Evolutionary conservation across 306 rosid species (phyloP), one percentile per base, ranked within the genome.

Genomic region (Ochetophila trinervis): DNA sequence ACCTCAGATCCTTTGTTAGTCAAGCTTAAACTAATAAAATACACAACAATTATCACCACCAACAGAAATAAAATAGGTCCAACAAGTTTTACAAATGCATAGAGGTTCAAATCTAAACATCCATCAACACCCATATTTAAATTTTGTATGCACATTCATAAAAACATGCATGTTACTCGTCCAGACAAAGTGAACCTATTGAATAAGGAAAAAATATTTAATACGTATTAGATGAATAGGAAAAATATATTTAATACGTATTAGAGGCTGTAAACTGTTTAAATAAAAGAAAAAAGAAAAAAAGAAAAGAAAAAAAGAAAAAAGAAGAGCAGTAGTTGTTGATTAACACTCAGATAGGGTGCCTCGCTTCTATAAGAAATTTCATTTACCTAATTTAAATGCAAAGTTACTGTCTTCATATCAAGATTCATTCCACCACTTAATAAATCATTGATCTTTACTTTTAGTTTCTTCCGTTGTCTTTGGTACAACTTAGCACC

Each of bases 391-490:
- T 27, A 27, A 27, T 27, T 27, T 2, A 27, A 27, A 4, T 4
- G 4, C 32, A 53, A 53, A 66, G 37, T 22, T 8, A 15, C 34
- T 40, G 61, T 58, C 17, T 64, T 55, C 32, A 18, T 18, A 17
- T 48, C 18, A 19, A 65, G 55, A 73, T 36, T 44, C 35, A 74
- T 60, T 53, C 79, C 59, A 67, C 60, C 8, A 67, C n/a, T 69
- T 54, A 7, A 20, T n/a, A 42, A 34, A 20, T 6, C n/a, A n/a
- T 45, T 42, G 23, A 10, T 48, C 12, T 50, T 20, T 45, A n/a
- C 50, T 20, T 11, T 16, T 42, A 34, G 20, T 49, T n/a, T 47
- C 7, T 34, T 27, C 32, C 45, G 20, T 47, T 57, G 47, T 49
- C 34, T 19, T 17, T 21, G 3, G 57, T 47, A 23, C 22, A 18